phyloP scores from a whole-genome alignment of 345 rosid genomes.

The Melaleuca alternifolia region DNA sequence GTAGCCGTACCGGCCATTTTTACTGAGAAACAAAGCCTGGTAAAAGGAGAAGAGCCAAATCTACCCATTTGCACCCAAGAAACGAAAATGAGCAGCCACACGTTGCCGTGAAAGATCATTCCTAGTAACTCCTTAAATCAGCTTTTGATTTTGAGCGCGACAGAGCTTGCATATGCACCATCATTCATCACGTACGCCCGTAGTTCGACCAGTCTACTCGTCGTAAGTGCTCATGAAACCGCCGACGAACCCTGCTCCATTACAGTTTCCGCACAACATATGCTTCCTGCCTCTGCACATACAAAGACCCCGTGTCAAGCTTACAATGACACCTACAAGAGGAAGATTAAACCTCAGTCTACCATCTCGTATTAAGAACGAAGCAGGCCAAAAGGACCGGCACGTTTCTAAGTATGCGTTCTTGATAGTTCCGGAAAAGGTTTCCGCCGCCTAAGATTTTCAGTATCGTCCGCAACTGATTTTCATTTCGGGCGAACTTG shows the following conservation, averaged over 20 bases:
- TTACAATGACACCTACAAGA: background rate
- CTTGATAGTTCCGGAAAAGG: background rate
- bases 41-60: background rate
- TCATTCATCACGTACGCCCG: background rate
- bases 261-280: slow-evolving; percentile 48
- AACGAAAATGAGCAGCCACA: background rate
- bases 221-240: slow-evolving; percentile 57
- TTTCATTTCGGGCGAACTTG: background rate
- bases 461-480: background rate
- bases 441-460: background rate
- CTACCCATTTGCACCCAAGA: background rate
- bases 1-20: too few species aligned
- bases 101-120: background rate
- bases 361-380: background rate
- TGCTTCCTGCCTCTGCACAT: slow-evolving; percentile 40
- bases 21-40: background rate
- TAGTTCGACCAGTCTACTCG: slow-evolving; percentile 5
- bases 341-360: background rate
- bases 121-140: background rate
- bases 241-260: slow-evolving; percentile 59
- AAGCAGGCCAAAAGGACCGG: background rate
- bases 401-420: background rate
- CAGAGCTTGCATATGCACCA: background rate
- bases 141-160: background rate
- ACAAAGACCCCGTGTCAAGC: background rate